Conservation (phyloP, 345 rosid genomes). For the Laguncularia racemosa region DNA sequence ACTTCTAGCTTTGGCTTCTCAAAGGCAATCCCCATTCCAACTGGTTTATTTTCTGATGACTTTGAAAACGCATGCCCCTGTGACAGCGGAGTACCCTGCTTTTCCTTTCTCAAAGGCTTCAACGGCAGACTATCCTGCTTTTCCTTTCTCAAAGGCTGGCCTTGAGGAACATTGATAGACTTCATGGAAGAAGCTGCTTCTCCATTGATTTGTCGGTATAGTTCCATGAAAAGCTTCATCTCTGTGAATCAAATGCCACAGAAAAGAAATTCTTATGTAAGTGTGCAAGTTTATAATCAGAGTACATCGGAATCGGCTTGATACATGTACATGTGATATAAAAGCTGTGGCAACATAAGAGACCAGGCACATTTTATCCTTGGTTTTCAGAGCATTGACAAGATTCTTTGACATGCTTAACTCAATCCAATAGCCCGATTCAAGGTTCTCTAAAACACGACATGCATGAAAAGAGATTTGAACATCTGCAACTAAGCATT, state of each 20-base stretch:
- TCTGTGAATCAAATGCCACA: constrained; percentile 28
- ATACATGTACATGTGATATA: no score
- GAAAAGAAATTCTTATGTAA: not conserved
- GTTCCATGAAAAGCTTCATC: constrained; percentile 52
- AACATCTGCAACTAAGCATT: no score
- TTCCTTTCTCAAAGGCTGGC: constrained; percentile 29
- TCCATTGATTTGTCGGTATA: constrained; percentile 44
- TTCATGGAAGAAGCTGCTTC: constrained; percentile 23
- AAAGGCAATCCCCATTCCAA: constrained; percentile 6
- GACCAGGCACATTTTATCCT: no score
- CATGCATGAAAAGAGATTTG: no score
- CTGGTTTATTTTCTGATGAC: constrained; percentile 18
- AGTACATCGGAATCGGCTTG: not conserved
- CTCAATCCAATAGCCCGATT: no score
- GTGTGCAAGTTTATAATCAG: not conserved
- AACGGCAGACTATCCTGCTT: constrained; percentile 15
- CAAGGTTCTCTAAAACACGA: no score
- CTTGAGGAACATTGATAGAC: constrained; percentile 17
- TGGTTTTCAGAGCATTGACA: no score
- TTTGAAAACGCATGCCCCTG: constrained; percentile 4
- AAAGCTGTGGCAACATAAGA: no score
- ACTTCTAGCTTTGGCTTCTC: constrained; percentile 23
- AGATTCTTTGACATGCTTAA: no score
- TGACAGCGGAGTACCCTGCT: constrained; percentile 15
- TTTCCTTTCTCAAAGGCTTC: constrained; percentile 29